Evolutionary conservation across 2,329 filamentous ascomycete genomes (phyloP).

Genomic region (Trichoderma atroviride): DNA sequence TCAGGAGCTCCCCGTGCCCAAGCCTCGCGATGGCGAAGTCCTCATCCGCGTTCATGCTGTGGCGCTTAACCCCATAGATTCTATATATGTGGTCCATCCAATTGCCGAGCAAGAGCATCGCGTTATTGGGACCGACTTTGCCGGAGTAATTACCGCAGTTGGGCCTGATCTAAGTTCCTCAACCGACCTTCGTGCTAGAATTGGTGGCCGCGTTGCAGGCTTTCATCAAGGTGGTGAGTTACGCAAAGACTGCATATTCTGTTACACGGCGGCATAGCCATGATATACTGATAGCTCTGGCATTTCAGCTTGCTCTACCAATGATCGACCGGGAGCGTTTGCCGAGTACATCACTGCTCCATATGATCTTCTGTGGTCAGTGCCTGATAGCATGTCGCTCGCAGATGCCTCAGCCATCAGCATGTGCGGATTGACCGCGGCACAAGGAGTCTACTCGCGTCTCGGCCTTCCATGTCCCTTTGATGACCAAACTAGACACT

Average conservation of each 20-base stretch:
- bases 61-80: conserved; percentile 37
- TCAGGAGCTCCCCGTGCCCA: conserved; percentile 29
- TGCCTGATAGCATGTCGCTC: conserved; percentile 38
- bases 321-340: conserved; percentile 49
- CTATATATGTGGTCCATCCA: conserved; percentile 41
- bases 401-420: conserved; percentile 46
- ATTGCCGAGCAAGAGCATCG: conserved; percentile 38
- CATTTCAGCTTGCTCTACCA: conserved; percentile 41
- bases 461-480: conserved; percentile 43
- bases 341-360: conserved; percentile 44
- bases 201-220: conserved; percentile 43
- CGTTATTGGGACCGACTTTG: conserved; percentile 46
- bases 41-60: conserved; percentile 34
- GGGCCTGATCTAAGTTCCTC: conserved; percentile 25
- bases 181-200: conserved; percentile 28
- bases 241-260: neutral
- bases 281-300: neutral
- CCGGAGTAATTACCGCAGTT: conserved; percentile 38
- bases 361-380: conserved; percentile 43
- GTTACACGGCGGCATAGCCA: no score
- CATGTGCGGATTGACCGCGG: conserved; percentile 48
- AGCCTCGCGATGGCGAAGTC: conserved; percentile 29
- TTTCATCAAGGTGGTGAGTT: conserved; percentile 45
- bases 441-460: conserved; percentile 45
- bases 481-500: neutral